Base-by-base conservation (phyloP, 176 grass and related monocot species). In the Musa acuminata region DNA sequence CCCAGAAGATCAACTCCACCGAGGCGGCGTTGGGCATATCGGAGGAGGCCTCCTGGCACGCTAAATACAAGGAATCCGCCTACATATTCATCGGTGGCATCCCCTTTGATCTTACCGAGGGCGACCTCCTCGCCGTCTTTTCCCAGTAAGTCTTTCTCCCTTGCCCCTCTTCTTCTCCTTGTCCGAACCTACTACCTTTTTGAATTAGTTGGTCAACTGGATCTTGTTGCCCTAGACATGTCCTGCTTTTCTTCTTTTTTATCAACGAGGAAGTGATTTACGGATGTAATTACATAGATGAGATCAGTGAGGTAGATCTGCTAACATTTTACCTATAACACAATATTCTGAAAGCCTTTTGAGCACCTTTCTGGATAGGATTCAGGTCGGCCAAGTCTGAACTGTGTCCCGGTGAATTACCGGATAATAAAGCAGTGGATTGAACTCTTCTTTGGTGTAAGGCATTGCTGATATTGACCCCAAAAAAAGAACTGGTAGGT, bases 1-100 rank as follows among this genome's bases (percentile, higher is more conserved):
- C 94, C 19, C 87, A 98, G 80, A 81, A 93, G 55, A 97, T 97
- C 57, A 93, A 92, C 60, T 83, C 83, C 73, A 89, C 76, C 67
- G 94, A 97, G 83, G 94, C 94, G 71, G 79, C 84, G 20, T 85
- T 97, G 8, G 90, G 90, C 64, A 88, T 97, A 48, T 78, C 82
- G 19, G 94, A 97, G 62, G 82, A 87, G 58, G 90, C 85, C 11
- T 93, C 94, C 19, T 93, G 94, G 94, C 87, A 97, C 79, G 86
- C 94, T 63, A 91, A 83, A 78, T 97, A 93, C 82, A 97, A 87
- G 85, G 87, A 91, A 67, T 97, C 94, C 59, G 87, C 94, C 66
- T 97, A 93, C 82, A 64, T 98, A 74, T 98, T 83, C 82, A 82
- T 87, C 78, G 90, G 94, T n/a, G 94, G 94, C 84, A 70, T 98